These are phyloP conservation scores for Plenodomus lindquistii DNA, from an alignment of 2,329 filamentous ascomycete species.

Conservation along the genomic window DNA sequence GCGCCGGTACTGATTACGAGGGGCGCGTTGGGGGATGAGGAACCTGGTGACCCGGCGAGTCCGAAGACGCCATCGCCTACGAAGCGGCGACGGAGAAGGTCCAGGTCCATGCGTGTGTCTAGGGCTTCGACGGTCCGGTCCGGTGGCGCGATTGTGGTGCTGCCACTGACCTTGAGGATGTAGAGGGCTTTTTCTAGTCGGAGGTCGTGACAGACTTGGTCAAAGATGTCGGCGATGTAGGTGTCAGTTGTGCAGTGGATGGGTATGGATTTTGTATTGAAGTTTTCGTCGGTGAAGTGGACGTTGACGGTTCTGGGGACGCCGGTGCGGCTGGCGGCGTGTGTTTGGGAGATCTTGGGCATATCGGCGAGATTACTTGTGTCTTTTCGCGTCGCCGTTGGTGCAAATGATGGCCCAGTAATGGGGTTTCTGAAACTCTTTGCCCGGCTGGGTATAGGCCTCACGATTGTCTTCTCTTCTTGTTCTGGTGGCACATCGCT, in stretches of 20 bases:
- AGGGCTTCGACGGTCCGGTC: conserved; percentile 81
- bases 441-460: conserved; percentile 41
- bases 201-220: conserved; percentile 75
- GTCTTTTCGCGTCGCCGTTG: conserved; percentile 52
- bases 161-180: conserved; percentile 75
- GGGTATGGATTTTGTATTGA: conserved; percentile 71
- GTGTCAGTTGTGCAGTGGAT: conserved; percentile 80
- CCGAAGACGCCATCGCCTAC: conserved; percentile 73
- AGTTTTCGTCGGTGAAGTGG: conserved; percentile 71
- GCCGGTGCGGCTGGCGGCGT: conserved; percentile 61
- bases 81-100: conserved; percentile 75
- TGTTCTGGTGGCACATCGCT: conserved; percentile 17
- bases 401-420: conserved; percentile 53
- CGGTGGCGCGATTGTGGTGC: conserved; percentile 73
- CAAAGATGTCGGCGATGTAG: conserved; percentile 80
- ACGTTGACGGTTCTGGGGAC: conserved; percentile 72
- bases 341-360: conserved; percentile 48
- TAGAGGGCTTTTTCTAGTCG: conserved; percentile 79
- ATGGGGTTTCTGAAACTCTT: conserved; percentile 56
- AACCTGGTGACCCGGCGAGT: conserved; percentile 69
- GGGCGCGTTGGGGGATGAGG: conserved; percentile 69
- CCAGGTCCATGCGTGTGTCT: conserved; percentile 73
- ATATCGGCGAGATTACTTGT: conserved; percentile 49
- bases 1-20: conserved; percentile 60
- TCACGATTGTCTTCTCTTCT: conserved; percentile 24